Evolutionary conservation across 2,329 filamentous ascomycete species (phyloP), one percentile per base, ranked within the genome.

Genomic region (Cladobotryum protrusum): DNA sequence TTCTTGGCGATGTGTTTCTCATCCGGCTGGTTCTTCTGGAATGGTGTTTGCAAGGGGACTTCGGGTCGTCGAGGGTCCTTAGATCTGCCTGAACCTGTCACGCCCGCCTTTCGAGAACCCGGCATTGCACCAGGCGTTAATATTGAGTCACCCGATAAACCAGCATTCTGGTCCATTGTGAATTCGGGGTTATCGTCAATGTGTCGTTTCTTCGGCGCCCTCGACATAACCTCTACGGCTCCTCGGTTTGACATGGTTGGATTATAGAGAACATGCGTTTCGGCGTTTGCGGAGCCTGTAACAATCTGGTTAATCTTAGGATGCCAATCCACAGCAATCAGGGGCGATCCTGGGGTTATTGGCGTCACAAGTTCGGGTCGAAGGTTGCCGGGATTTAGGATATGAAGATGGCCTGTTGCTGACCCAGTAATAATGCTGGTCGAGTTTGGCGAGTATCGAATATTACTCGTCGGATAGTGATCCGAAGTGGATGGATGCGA

Each of bases 301-400:
- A 97, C 70, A 61, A 99, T 96, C 64, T 99, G 93, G 65, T 99
- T 97, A 63, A 99, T 82, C 67, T 90, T 95, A 17, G 87, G 78
- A 62, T 99, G 92, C 93, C 93, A 99, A 54, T 87, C 75, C 20
- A 95, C 89, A 2, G 85, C 83, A 54, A 97, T 87, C 8, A 99
- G 72, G 1, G 92, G 81, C 5, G 84, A 87, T 13, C 86, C 86
- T 1, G 89, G 85, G 0, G 92, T 96, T n/a, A 99, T 82, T 3
- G 89, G 86, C 3, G 92, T 95, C 49, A 92, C 83, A 29, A 89
- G 81, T 64, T 96, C 91, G 1, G 91, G 78, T 51, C 80, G 84
- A 49, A 99, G 76, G 45, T 95, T 97, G 36, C 90, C 93, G 1
- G 93, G 88, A 63, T 96, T 97, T 52, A 99, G 72, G 53, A 99